These are phyloP conservation scores for Sutorius australiensis DNA, from an alignment of 768 basidiomycete species.

Conservation along the genomic window DNA sequence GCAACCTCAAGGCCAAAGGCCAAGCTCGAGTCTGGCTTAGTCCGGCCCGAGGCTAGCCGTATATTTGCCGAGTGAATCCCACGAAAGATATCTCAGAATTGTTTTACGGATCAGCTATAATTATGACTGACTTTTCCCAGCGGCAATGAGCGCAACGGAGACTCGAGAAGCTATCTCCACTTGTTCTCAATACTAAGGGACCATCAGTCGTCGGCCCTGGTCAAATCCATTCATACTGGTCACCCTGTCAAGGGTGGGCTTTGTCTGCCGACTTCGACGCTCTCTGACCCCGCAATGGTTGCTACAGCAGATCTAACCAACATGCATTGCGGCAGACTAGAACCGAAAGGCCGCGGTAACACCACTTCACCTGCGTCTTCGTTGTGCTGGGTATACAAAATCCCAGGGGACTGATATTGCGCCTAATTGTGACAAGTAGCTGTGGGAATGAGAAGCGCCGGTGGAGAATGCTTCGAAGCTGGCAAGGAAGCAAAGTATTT, in stretches of 20 bases:
- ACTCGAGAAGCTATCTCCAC: neutral
- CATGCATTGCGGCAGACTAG: neutral
- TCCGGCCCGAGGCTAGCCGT: neutral
- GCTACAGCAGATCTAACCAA: neutral
- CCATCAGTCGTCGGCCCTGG: neutral
- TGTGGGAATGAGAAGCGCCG: neutral
- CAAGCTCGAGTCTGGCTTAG: neutral
- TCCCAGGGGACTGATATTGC: neutral
- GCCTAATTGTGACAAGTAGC: neutral
- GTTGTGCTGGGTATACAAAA: neutral
- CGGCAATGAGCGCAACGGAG: neutral
- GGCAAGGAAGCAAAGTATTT: neutral
- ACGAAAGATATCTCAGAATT: neutral
- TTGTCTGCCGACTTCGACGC: neutral
- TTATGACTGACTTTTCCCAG: neutral
- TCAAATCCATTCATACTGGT: neutral
- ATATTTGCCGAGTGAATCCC: neutral
- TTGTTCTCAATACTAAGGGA: neutral
- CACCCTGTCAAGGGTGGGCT: neutral
- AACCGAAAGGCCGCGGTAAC: slow-evolving; percentile 2
- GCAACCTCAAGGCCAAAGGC: slow-evolving; percentile 4
- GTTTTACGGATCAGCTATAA: neutral
- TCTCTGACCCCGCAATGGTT: neutral
- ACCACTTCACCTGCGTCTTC: slow-evolving; percentile 10
- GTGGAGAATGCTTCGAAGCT: neutral